Evolutionary conservation across 1,139 yeast species (phyloP).

Genomic region (Hemisphaericaspora xylofermentans): DNA sequence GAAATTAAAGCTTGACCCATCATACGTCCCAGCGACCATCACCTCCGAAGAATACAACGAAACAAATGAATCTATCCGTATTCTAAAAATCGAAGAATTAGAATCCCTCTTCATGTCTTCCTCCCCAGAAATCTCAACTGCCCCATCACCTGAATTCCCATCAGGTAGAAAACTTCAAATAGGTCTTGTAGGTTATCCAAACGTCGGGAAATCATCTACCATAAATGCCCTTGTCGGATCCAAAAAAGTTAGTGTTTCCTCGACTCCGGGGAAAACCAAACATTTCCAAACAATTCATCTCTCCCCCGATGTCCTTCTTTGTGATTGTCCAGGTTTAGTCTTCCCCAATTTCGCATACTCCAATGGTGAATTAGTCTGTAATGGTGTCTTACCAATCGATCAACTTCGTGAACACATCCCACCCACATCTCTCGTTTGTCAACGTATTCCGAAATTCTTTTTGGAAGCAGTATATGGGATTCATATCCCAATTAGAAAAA

Average conservation of each 20-base stretch:
- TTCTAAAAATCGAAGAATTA: constrained; percentile 79
- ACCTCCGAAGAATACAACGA: constrained; percentile 21
- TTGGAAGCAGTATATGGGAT: constrained; percentile 94
- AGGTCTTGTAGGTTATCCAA: constrained; percentile 95
- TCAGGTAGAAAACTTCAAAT: constrained; percentile 74
- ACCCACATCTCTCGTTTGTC: constrained; percentile 81
- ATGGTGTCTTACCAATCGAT: constrained; percentile 97
- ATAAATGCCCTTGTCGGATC: constrained; percentile 95
- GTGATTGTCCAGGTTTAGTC: constrained; percentile 99
- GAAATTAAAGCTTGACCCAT: constrained; percentile 27
- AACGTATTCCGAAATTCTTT: constrained; percentile 83
- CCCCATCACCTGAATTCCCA: constrained; percentile 52
- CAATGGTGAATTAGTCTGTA: constrained; percentile 94
- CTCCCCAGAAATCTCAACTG: constrained; percentile 77
- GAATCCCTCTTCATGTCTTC: constrained; percentile 76
- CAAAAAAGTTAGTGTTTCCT: constrained; percentile 93
- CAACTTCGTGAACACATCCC: constrained; percentile 94
- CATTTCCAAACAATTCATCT: constrained; percentile 96
- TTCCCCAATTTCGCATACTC: constrained; percentile 98
- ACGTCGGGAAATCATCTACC: constrained; percentile 96
- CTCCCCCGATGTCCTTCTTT: constrained; percentile 77
- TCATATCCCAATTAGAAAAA: constrained; percentile 70
- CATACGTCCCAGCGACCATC: constrained; percentile 11
- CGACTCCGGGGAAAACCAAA: constrained; percentile 98
- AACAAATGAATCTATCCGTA: constrained; percentile 44